These are phyloP conservation scores for Candida schatavii DNA, from an alignment of 805 yeast species.

Conservation along the genomic window DNA sequence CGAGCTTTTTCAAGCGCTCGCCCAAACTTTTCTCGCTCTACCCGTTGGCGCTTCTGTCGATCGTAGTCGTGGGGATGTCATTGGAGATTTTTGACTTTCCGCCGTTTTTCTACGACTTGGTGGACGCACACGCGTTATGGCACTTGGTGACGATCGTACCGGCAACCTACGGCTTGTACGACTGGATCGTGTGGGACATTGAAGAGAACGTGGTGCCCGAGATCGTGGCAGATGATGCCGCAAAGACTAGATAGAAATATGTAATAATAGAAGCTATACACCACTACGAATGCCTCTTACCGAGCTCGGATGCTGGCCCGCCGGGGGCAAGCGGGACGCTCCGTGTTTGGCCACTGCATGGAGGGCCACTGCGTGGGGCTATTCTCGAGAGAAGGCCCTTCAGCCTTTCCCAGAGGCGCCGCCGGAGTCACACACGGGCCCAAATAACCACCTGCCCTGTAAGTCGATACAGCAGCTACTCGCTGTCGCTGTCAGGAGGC, in stretches of 20 bases:
- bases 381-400: background rate
- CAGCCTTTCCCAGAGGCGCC: too few species aligned
- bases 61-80: constrained; percentile 73
- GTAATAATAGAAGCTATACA: too few species aligned
- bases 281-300: too few species aligned
- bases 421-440: too few species aligned
- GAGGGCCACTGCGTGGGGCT: background rate
- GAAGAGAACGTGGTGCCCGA: constrained; percentile 28
- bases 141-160: constrained; percentile 74
- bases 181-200: constrained; percentile 45
- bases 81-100: constrained; percentile 90
- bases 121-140: constrained; percentile 96
- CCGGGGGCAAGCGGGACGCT: too few species aligned
- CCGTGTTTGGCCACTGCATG: too few species aligned
- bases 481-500: constrained; percentile 25
- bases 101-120: constrained; percentile 53
- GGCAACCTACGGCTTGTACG: constrained; percentile 40
- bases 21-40: constrained; percentile 39
- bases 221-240: constrained; percentile 9
- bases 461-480: too few species aligned
- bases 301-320: too few species aligned
- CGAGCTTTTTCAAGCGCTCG: constrained; percentile 30
- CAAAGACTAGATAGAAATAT: constrained; percentile 10
- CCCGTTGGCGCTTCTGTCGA: constrained; percentile 32
- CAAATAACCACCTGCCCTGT: too few species aligned